Conservation (phyloP, 1,284 basidiomycete species). For the Tetrapyrgos nigripes region DNA sequence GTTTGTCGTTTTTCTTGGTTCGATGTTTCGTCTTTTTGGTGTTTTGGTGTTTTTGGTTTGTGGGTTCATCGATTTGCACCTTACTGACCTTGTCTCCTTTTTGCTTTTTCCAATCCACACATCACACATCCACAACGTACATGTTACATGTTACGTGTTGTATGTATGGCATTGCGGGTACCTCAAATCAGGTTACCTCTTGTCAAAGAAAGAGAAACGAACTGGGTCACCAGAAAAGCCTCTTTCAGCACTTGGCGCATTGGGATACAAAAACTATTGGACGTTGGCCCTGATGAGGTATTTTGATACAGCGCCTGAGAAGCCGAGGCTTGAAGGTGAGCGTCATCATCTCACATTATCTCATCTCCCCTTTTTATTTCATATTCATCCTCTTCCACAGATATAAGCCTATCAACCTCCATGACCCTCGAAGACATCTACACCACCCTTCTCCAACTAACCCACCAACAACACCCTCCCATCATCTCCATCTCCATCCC, state of each 20-base stretch:
- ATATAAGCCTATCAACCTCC: conserved; percentile 86
- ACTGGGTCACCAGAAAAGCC: conserved; percentile 94
- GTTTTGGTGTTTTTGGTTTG: no score
- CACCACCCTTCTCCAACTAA: conserved; percentile 76
- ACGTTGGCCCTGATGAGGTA: conserved; percentile 89
- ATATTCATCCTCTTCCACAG: conserved; percentile 50
- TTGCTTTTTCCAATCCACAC: no score
- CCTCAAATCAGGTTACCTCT: conserved; percentile 80
- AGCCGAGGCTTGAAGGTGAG: conserved; percentile 79
- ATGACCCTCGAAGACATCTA: conserved; percentile 94
- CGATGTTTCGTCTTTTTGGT: no score
- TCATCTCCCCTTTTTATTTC: conserved; percentile 21
- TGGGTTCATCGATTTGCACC: no score
- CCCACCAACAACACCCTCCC: no score
- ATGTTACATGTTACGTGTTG: no score
- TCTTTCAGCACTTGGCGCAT: conserved; percentile 86
- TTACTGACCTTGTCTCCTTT: no score
- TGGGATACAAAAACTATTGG: conserved; percentile 98
- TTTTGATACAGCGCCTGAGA: conserved; percentile 65
- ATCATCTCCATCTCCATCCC: conserved; percentile 74
- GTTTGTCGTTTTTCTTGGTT: no score
- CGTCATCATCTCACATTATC: conserved; percentile 22
- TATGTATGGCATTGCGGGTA: no score
- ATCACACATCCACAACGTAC: no score
- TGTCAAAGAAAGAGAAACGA: conserved; percentile 94